Percentiles rank a stretch among this genome's conserved stretches.
These are phyloP conservation scores for Calonectria pseudoturangicola DNA, from an alignment of 2,329 filamentous ascomycete species.

Conservation along the genomic window DNA sequence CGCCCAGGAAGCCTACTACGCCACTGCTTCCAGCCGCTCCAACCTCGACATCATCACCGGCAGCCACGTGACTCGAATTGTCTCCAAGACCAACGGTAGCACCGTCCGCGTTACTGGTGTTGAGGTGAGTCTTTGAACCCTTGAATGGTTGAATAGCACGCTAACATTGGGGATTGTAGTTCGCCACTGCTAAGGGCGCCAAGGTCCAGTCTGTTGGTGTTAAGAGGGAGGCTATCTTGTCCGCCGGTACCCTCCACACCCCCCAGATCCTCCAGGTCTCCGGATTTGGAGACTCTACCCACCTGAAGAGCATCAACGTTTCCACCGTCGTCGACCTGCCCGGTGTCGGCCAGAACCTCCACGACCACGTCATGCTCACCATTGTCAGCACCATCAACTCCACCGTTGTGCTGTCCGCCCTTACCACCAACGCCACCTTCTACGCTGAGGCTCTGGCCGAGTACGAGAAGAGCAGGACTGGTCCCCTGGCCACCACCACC, in stretches of 20 bases:
- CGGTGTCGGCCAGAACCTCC: conserved; percentile 69
- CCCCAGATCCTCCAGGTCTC: conserved; percentile 69
- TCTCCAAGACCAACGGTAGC: not conserved
- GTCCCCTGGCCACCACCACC: conserved; percentile 11
- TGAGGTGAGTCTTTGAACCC: not conserved
- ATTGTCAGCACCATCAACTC: conserved; percentile 23
- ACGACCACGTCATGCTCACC: conserved; percentile 59
- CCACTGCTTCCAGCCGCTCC: conserved; percentile 34
- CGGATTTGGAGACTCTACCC: conserved; percentile 65
- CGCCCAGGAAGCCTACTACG: conserved; percentile 47
- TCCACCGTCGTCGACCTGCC: conserved; percentile 65
- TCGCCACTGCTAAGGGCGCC: conserved; percentile 5
- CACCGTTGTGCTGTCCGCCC: conserved; percentile 7
- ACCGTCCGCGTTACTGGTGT: not conserved
- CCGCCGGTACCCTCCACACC: conserved; percentile 63
- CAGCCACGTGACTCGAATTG: not conserved
- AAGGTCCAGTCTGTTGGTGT: conserved; percentile 16
- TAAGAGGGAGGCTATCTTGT: conserved; percentile 63
- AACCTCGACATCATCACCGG: conserved; percentile 16
- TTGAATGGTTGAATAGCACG: not conserved
- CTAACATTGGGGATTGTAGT: not conserved
- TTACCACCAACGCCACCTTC: conserved; percentile 11
- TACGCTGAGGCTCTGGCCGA: conserved; percentile 4
- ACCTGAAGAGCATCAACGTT: conserved; percentile 63
- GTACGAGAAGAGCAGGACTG: not conserved